A percentile compares a stretch with the other conserved stretches of the same genome.
Conservation (phyloP, 352 stramenopile genomes). For the Phytopythium litorale region DNA sequence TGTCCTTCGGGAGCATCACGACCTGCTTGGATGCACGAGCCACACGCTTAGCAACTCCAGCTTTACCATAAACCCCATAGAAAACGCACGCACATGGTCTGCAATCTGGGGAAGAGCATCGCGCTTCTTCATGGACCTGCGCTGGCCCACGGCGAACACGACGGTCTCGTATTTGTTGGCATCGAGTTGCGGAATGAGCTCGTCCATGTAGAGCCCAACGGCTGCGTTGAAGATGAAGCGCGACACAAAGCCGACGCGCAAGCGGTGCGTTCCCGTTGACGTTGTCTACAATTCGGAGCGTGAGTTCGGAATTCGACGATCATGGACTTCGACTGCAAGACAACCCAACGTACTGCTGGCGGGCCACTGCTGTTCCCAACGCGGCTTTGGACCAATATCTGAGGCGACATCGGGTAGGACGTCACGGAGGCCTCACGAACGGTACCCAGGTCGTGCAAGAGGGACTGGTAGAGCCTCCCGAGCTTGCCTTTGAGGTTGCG, state of each 20-base stretch:
- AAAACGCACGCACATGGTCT: constrained; percentile 27
- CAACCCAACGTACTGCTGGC: background rate
- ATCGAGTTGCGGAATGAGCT: constrained; percentile 57
- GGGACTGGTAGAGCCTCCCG: constrained; percentile 43
- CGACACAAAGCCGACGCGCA: constrained; percentile 66
- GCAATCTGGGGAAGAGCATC: constrained; percentile 47
- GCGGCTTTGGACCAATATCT: background rate
- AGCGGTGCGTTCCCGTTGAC: constrained; percentile 26
- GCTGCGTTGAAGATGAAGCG: constrained; percentile 50
- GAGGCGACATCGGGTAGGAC: constrained; percentile 34
- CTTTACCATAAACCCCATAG: background rate
- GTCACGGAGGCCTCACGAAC: constrained; percentile 36
- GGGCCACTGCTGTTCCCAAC: background rate
- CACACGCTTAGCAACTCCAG: background rate
- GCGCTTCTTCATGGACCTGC: constrained; percentile 43
- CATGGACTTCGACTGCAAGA: background rate
- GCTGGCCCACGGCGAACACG: constrained; percentile 58
- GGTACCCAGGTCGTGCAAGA: constrained; percentile 33
- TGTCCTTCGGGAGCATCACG: constrained; percentile 44
- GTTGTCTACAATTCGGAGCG: background rate
- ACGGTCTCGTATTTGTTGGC: constrained; percentile 63
- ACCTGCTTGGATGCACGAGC: constrained; percentile 25
- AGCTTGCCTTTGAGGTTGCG: constrained; percentile 50
- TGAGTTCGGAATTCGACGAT: background rate
- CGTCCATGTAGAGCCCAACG: constrained; percentile 56